Evolutionary conservation across 495 filamentous ascomycete species (phyloP), one percentile per base, ranked within the genome.

Genomic region (Penicillium maclennaniae): DNA sequence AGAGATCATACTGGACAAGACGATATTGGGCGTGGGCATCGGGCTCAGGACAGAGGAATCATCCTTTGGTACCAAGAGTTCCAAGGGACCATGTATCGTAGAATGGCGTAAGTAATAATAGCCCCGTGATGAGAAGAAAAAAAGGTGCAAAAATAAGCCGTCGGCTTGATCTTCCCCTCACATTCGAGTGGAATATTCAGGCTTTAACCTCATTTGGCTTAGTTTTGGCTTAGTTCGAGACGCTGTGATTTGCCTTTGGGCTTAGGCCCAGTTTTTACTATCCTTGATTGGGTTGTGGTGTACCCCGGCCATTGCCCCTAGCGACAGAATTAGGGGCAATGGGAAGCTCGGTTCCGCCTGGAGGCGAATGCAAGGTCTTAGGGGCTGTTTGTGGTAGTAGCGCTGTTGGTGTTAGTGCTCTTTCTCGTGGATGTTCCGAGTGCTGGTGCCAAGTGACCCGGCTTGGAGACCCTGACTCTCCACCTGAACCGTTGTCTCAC

Each of bases 291-390:
- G 31, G 31, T 34, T 14, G 17, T 19, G 37, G 17, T 42, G 38
- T 21, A 16, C 27, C 27, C 27, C 27, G 50, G 45, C 15, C 27
- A 59, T 59, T 56, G 57, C 48, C 57, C 57, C 57, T 60, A 53
- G 53, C 53, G 57, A 60, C 57, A 39, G 38, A 14, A 43, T 49
- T 49, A 49, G 36, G 36, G 36, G 20, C 6, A 6, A 17, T 6
- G 21, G 12, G 10, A 19, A 25, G 5, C 15, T 49, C 26, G 6
- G 17, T 27, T 34, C 19, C 36, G 23, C 15, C 19, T n/a, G 23
- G 37, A 34, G 31, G 31, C 31, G 31, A 34, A 34, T 4, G 31
- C 31, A 34, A 34, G 31, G 9, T 34, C 31, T 34, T 34, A 14
- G 31, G 8, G 31, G 10, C 31, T 34, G 23, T 34, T n/a, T n/a